Percentiles rank a stretch among this genome's conserved stretches.
Conservation (phyloP, 2,329 filamentous ascomycete species). For the Arachnomyces sp. region DNA sequence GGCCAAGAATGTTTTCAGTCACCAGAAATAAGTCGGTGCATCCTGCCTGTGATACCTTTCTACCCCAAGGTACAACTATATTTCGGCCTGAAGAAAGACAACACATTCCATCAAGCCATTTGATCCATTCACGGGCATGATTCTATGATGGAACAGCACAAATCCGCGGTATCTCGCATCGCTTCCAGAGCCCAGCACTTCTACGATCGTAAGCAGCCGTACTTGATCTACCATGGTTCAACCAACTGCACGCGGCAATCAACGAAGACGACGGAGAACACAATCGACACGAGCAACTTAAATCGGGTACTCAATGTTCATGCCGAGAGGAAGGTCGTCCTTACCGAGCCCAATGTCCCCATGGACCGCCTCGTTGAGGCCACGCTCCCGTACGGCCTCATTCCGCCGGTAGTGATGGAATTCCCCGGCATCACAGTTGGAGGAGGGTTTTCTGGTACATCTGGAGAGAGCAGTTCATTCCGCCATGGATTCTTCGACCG, state of each 20-base stretch:
- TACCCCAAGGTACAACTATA: no score
- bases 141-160: slow-evolving; percentile 37
- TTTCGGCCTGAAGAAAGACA: no score
- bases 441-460: slow-evolving; percentile 59
- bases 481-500: slow-evolving; percentile 59
- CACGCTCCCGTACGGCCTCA: slow-evolving; percentile 47
- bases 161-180: slow-evolving; percentile 38
- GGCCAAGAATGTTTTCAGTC: no score
- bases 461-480: slow-evolving; percentile 61
- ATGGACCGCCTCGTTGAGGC: slow-evolving; percentile 59
- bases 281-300: slow-evolving; percentile 19
- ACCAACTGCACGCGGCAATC: slow-evolving; percentile 66
- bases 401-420: slow-evolving; percentile 63
- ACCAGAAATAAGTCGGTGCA: no score
- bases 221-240: slow-evolving; percentile 69
- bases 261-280: slow-evolving; percentile 27
- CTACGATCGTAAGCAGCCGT: slow-evolving; percentile 48
- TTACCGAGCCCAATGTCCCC: slow-evolving; percentile 64
- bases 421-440: slow-evolving; percentile 64
- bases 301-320: slow-evolving; percentile 56
- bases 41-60: no score
- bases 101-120: no score
- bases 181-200: slow-evolving; percentile 41
- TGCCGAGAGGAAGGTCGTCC: slow-evolving; percentile 43
- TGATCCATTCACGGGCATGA: no score